These are phyloP conservation scores for Cubamyces sp. DNA, from an alignment of 768 basidiomycete species.

Conservation along the genomic window DNA sequence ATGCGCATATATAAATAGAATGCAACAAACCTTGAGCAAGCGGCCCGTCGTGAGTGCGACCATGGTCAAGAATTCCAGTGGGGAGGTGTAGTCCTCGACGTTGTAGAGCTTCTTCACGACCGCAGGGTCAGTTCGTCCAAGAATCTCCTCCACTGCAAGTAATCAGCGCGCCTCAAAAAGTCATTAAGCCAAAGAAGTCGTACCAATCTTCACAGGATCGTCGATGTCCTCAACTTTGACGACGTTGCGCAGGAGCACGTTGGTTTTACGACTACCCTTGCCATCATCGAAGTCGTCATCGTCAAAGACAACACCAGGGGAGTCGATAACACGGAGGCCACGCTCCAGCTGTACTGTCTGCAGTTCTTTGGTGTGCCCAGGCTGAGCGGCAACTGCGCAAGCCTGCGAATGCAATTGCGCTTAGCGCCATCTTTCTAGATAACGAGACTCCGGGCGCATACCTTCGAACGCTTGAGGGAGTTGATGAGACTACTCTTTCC, in stretches of 20 bases:
- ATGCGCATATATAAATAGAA: not conserved
- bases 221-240: slow-evolving; percentile 89
- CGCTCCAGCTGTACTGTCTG: slow-evolving; percentile 93
- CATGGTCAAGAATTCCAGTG: slow-evolving; percentile 89
- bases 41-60: slow-evolving; percentile 82
- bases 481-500: slow-evolving; percentile 97
- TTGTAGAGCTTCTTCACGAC: slow-evolving; percentile 86
- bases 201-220: slow-evolving; percentile 89
- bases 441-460: slow-evolving; percentile 31
- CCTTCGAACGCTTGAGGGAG: slow-evolving; percentile 84
- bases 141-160: slow-evolving; percentile 80
- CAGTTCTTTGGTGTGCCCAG: slow-evolving; percentile 91
- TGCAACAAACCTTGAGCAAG: slow-evolving; percentile 68
- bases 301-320: slow-evolving; percentile 96
- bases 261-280: slow-evolving; percentile 49
- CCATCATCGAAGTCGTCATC: slow-evolving; percentile 62
- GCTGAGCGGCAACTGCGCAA: slow-evolving; percentile 93
- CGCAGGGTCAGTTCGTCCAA: slow-evolving; percentile 66
- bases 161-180: not conserved
- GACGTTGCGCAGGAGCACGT: slow-evolving; percentile 83
- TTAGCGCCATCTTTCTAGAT: not conserved
- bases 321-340: slow-evolving; percentile 90
- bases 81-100: slow-evolving; percentile 72
- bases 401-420: slow-evolving; percentile 47
- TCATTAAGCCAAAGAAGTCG: slow-evolving; percentile 30